Conservation (phyloP, 2,329 filamentous ascomycete genomes). For the Cyclaneusma minus region DNA sequence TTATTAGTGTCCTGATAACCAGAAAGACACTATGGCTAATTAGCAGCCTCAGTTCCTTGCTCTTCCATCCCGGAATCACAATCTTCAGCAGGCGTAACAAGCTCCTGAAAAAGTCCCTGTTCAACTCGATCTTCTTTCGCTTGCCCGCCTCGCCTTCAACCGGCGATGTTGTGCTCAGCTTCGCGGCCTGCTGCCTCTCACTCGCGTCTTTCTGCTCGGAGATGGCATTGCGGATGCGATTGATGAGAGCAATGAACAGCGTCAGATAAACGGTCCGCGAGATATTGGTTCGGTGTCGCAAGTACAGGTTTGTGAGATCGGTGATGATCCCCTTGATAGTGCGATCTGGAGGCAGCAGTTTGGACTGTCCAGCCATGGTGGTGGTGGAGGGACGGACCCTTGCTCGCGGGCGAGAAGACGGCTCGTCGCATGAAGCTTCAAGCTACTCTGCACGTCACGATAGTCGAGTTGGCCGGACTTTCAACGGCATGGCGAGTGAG, state of each 20-base stretch:
- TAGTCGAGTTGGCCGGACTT: too few relatives aligned
- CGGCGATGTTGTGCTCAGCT: constrained; percentile 32
- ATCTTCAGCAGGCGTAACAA: constrained; percentile 68
- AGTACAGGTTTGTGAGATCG: constrained; percentile 56
- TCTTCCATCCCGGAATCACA: constrained; percentile 79
- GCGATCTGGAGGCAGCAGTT: constrained; percentile 45
- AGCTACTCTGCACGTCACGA: too few relatives aligned
- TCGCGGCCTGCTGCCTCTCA: constrained; percentile 44
- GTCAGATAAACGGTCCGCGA: constrained; percentile 73
- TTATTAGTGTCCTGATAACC: constrained; percentile 79
- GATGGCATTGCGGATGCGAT: constrained; percentile 82
- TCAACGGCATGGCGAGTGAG: too few relatives aligned
- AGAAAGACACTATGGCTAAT: constrained; percentile 89
- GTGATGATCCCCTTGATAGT: constrained; percentile 50
- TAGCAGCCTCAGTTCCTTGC: constrained; percentile 73
- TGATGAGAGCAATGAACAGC: constrained; percentile 63
- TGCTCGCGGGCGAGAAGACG: too few relatives aligned
- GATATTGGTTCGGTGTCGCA: constrained; percentile 66
- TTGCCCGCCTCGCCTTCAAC: constrained; percentile 19
- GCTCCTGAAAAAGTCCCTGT: constrained; percentile 60
- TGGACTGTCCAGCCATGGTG: constrained; percentile 62
- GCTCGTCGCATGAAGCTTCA: too few relatives aligned
- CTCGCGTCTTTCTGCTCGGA: constrained; percentile 84
- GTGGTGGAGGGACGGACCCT: background rate
- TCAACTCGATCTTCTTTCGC: constrained; percentile 77